Evolutionary conservation across 345 rosid species (phyloP), one percentile per base, ranked within the genome.

Genomic region (Isatis tinctoria): DNA sequence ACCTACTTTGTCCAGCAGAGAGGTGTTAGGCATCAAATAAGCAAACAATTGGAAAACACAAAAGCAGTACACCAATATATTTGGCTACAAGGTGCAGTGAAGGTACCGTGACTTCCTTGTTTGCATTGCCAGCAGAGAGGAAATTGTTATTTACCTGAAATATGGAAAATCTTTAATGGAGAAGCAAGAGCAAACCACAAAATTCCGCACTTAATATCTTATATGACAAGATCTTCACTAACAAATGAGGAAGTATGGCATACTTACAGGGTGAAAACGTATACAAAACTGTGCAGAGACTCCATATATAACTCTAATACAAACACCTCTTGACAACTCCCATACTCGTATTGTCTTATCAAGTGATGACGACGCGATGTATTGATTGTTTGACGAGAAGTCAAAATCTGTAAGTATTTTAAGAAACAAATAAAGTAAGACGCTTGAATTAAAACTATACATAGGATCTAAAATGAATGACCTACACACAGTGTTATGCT

Each of bases 311-410:
- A 95, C 97, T 84, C 99, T 86, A 48, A 95, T 87, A 86, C 99
- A 95, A 80, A 85, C 84, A 36, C 96, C 99, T 84, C 83, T 84
- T 51, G 90, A 85, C 78, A 95, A 82, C 79, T 88, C 99, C 99
- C 99, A 95, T 36, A 91, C 97, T 84, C 97, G 86, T 67, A 95
- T 96, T 76, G 99, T 95, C 85, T 95, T 95, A 81, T 95, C 99
- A 84, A 80, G 63, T 26, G 97, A 91, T 27, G 99, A 82, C 8
- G 99, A 95, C 14, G 99, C 99, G 20, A 95, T 87, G 73, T 91
- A 91, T 64, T 91, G 97, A 80, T 95, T 91, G 85, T 91, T 95
- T 61, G 99, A 91, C n/a, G 99, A 82, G 87, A 95, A 91, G 82
- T 91, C 97, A 76, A 95, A 95, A 67, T 95, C 99, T 95, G 99